Conservation (phyloP, 2,329 filamentous ascomycete genomes). For the Thermomyces lanuginosus region DNA sequence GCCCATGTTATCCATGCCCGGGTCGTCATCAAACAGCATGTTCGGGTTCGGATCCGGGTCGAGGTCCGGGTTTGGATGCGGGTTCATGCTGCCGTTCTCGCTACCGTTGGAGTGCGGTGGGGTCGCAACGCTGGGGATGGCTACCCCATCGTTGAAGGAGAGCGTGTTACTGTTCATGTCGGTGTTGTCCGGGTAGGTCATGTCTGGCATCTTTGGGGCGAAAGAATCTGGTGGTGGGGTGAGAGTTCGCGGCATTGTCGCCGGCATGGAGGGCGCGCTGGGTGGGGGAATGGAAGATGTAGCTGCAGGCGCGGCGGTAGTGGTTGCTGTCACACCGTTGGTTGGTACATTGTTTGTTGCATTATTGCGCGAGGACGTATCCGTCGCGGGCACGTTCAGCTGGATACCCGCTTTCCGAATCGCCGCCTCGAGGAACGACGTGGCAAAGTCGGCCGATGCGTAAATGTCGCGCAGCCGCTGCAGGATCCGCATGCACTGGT, state of each 20-base stretch:
- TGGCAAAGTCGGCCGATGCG: conserved; percentile 88
- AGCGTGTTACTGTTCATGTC: too few species aligned
- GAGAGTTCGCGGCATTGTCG: conserved; percentile 14
- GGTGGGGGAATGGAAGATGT: conserved; percentile 32
- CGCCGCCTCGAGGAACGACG: conserved; percentile 80
- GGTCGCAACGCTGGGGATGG: conserved; percentile 21
- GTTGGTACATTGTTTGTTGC: too few species aligned
- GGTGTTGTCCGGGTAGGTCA: conserved; percentile 13
- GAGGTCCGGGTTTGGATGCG: conserved; percentile 19
- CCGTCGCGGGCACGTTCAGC: conserved; percentile 20
- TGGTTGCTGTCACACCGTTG: too few species aligned
- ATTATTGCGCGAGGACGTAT: conserved; percentile 1
- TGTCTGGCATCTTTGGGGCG: conserved; percentile 23
- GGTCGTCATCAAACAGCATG: conserved; percentile 11
- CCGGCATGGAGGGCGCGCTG: conserved; percentile 6
- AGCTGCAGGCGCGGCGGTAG: too few species aligned
- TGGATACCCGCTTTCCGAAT: conserved; percentile 75
- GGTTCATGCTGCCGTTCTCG: conserved; percentile 26
- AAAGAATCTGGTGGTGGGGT: conserved; percentile 27
- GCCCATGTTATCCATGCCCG: conserved; percentile 3
- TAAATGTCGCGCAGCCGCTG: conserved; percentile 77
- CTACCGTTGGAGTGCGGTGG: conserved; percentile 27
- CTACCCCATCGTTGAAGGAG: conserved; percentile 11
- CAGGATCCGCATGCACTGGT: conserved; percentile 84
- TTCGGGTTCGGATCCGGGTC: conserved; percentile 19